phyloP scores from a whole-genome alignment of 345 rosid genomes.

The Aquilaria yunnanensis region DNA sequence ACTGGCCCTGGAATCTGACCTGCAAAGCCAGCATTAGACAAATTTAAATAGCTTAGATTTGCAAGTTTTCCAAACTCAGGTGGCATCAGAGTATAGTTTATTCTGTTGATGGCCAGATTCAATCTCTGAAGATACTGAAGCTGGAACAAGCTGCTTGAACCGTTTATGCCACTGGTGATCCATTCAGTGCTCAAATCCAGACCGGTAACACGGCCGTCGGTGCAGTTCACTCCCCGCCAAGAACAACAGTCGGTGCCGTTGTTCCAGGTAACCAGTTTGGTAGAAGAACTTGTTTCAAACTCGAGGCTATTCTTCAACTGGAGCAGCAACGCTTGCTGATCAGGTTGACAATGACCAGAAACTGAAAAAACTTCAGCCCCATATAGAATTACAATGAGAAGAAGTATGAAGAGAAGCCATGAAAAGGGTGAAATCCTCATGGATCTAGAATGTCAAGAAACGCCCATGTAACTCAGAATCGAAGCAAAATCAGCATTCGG shows the following conservation, averaged over 20 bases:
- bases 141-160: no score
- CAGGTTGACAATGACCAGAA: constrained; percentile 16
- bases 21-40: no score
- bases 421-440: constrained; percentile 16
- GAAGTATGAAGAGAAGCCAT: constrained; percentile 7
- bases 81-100: no score
- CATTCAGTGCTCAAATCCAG: constrained; percentile 25
- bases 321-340: constrained; percentile 10
- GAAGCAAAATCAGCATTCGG: neutral
- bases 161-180: no score
- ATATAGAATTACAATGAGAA: neutral
- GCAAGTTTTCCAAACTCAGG: no score
- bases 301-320: neutral
- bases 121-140: no score
- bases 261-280: constrained; percentile 7
- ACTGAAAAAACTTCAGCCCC: constrained; percentile 8
- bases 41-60: no score
- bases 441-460: neutral
- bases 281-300: neutral
- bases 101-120: no score
- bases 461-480: neutral
- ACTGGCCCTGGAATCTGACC: no score
- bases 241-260: constrained; percentile 16
- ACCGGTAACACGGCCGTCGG: constrained; percentile 15
- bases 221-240: constrained; percentile 20